Base-by-base conservation (phyloP, 805 yeast species). In the Candida tibetensis region DNA sequence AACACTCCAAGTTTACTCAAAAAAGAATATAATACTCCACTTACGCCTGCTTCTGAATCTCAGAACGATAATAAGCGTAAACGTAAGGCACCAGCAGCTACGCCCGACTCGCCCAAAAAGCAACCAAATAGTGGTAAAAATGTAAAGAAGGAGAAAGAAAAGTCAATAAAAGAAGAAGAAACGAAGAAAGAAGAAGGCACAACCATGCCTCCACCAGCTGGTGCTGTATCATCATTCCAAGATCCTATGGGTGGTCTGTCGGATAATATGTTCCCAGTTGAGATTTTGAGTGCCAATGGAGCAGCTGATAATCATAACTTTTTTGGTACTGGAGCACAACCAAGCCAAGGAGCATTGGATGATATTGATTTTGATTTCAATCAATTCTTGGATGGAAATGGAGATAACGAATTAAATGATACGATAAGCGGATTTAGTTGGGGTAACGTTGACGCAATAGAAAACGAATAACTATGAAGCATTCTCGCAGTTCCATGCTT, bases 331-430 rank as follows among this genome's bases (percentile, higher is more conserved):
- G 30, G 50, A 17, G 47, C 52, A 2, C 51, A 45, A 19, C 32
- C 53, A 7, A 36, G 51, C 15, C 45, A 46, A 17, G 55, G 57
- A 7, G 58, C 61, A n/a, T 53, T 66, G 26, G 72, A 66, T 31
- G 74, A 68, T 36, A 65, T 69, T 25, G 73, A 67, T 43, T 69
- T 69, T 48, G 72, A 67, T 43, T 68, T 68, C 47, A 64, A 64
- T 42, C 64, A 54, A 53, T 64, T 69, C 42, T 58, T 69, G 47
- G 72, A 65, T 33, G 60, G 64, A 2, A 53, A 50, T 34, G 65
- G 57, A 10, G 66, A 60, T 30, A 49, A 44, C 6, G 49, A 51
- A 2, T 45, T 64, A 40, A 55, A 57, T 40, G 72, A 68, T 38
- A 55, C 62, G 6, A 62, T 67, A 19, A 48, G 50, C 17, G 64